Percentiles rank a stretch among this genome's conserved stretches.
Conservation (phyloP, 1,139 yeast genomes). For the Hyphopichia pseudoburtonii region DNA sequence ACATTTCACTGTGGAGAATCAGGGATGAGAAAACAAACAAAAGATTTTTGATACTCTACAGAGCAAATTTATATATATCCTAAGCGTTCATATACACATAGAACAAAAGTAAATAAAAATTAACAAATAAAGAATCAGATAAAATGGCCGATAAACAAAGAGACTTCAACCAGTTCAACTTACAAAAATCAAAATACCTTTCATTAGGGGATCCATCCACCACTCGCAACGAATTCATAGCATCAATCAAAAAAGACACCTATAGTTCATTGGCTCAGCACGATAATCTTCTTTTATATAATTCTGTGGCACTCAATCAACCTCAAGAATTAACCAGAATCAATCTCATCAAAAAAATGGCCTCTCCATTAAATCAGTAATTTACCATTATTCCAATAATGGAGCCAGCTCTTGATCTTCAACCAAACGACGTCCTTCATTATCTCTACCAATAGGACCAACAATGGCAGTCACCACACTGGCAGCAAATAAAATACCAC, state of each 20-base stretch:
- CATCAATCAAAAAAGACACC: conserved; percentile 72
- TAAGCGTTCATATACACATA: too few relatives aligned
- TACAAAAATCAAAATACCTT: conserved; percentile 58
- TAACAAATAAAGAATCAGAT: conserved; percentile 4
- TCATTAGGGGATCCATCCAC: conserved; percentile 78
- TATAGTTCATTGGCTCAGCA: conserved; percentile 72
- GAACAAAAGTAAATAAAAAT: neutral
- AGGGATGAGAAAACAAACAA: too few relatives aligned
- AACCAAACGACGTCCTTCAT: conserved; percentile 7
- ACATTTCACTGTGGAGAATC: too few relatives aligned
- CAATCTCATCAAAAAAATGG: conserved; percentile 62
- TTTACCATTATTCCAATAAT: conserved; percentile 16
- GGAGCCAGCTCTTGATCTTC: conserved; percentile 27
- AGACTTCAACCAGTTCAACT: conserved; percentile 63
- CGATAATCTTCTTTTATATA: conserved; percentile 61
- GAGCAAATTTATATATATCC: too few relatives aligned
- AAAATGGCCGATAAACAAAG: conserved; percentile 66
- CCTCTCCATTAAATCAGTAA: conserved; percentile 26
- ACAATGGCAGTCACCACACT: conserved; percentile 44
- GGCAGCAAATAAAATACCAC: conserved; percentile 51
- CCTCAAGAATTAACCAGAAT: conserved; percentile 50
- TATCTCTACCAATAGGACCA: conserved; percentile 12
- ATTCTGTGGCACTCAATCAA: conserved; percentile 61
- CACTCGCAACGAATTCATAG: conserved; percentile 40
- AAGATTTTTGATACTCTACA: too few relatives aligned